Evolutionary conservation across 139 green algal genomes (phyloP), one percentile per base, ranked within the genome.

Genomic region (Chlamydomonas sp.): DNA sequence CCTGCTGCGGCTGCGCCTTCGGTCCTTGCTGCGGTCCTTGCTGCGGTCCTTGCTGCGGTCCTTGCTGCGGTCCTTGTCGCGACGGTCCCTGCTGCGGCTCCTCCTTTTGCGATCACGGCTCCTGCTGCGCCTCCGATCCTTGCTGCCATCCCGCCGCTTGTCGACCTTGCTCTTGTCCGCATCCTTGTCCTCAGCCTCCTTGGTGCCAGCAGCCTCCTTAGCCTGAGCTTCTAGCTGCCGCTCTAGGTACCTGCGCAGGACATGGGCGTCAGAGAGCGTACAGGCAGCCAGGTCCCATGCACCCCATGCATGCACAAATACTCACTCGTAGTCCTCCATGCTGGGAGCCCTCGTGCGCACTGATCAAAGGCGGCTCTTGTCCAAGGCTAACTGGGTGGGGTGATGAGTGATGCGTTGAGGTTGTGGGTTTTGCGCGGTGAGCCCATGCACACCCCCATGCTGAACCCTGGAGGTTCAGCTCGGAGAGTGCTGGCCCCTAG

Each of bases 211-310:
- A 36, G 6, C n/a, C 33, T 36, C 1, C 5, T 34, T 28, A n/a
- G 50, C 29, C 3, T 50, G 28, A 30, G 13, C 66, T 1, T 82
- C 76, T 20, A 82, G 29, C 50, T 79, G 72, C 0, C 62, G 35
- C 31, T 82, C 76, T 26, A 82, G 67, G 30, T 82, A 82, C 36
- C 37, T 57, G 60, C 5, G 37, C 30, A 58, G 33, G 62, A 33
- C 24, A 34, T 34, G 50, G 31, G 50, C 24, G 50, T 61, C 13
- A 61, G 50, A 61, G 50, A 5, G 22, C 31, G 5, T 34, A 8
- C 24, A 61, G 24, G 5, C 5, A 22, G 5, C 5, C 31, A 30
- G 5, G 5, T 61, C 22, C 8, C 24, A n/a, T 10, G 54, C n/a
- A 30, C 16, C 13, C 6, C 28, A 31, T 36, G 54, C 26, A 63